Evolutionary conservation across 139 green algal species (phyloP), one percentile per base, ranked within the genome.

Genomic region (Zygnema cylindricum): DNA sequence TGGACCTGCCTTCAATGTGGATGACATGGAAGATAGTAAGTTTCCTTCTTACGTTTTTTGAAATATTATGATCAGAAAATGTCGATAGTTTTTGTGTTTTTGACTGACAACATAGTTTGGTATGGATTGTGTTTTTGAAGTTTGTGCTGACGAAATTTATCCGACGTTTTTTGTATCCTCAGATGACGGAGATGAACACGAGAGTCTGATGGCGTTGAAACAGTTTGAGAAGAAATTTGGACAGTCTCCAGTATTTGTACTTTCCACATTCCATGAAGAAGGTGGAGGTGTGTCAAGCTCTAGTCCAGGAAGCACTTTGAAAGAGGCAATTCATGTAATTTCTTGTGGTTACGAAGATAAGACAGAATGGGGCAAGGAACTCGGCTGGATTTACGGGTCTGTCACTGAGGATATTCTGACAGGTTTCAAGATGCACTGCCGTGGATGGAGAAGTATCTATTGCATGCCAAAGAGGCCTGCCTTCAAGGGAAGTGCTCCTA

Each of bases 321-420:
- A 83, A 40, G 86, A 91, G 57, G 86, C 81, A 1, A 91, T 91
- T 69, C 81, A 85, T 39, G 86, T 91, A 1, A 91, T 92, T 42
- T 92, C 88, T 35, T 92, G 88, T 82, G 88, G 83, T 11, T 92
- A 92, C 42, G 88, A 92, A 39, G 83, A 90, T 32, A 89, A 90
- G 40, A 87, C 88, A 1, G 84, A 92, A 36, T 92, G 88, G 88
- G 88, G 88, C 69, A 90, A 90, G 23, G 82, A 85, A 69, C 69
- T 88, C 16, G 79, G 79, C 33, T 91, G 86, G 86, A 89, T 91
- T 40, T 91, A 91, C 35, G 86, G 86, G 30, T 89, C 86, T 7
- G 82, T 91, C 2, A 91, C 86, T n/a, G 86, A 91, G 43, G 86
- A 91, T 40, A 89, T 91, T 69, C 49, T 91, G 2, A 91, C 86